Conservation (phyloP, 2,329 filamentous ascomycete species). For the Colletotrichum incanum region DNA sequence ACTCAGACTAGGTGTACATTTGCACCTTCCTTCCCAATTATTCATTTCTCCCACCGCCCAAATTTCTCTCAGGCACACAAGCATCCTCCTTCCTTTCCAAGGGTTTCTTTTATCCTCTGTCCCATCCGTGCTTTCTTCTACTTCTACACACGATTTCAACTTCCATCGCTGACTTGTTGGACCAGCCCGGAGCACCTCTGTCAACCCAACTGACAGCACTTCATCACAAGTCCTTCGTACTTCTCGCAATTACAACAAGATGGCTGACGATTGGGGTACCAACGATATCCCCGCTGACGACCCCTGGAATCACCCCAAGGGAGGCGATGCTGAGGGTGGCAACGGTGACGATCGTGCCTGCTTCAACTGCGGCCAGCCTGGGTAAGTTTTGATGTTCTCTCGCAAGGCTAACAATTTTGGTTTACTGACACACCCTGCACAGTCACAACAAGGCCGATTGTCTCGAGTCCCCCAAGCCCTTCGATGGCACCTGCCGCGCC, state of each 20-base stretch:
- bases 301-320: constrained; percentile 36
- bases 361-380: constrained; percentile 56
- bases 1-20: background rate
- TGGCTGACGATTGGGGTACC: constrained; percentile 31
- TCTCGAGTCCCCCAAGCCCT: constrained; percentile 48
- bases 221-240: background rate
- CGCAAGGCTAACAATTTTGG: constrained; percentile 46
- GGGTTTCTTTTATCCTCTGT: background rate
- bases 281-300: constrained; percentile 21
- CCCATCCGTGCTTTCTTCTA: background rate
- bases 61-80: background rate
- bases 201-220: background rate
- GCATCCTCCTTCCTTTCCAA: background rate
- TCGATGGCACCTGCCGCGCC: constrained; percentile 55
- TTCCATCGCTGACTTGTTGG: constrained; percentile 7
- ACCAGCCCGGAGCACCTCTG: constrained; percentile 3
- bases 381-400: constrained; percentile 48
- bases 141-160: background rate
- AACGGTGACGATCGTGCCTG: constrained; percentile 50
- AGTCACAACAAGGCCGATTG: constrained; percentile 54
- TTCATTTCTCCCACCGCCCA: background rate
- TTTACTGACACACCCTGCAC: constrained; percentile 17
- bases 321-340: constrained; percentile 31
- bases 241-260: constrained; percentile 9
- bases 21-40: background rate